Evolutionary conservation across 345 rosid genomes (phyloP).

Genomic region (Hirschfeldia incana): DNA sequence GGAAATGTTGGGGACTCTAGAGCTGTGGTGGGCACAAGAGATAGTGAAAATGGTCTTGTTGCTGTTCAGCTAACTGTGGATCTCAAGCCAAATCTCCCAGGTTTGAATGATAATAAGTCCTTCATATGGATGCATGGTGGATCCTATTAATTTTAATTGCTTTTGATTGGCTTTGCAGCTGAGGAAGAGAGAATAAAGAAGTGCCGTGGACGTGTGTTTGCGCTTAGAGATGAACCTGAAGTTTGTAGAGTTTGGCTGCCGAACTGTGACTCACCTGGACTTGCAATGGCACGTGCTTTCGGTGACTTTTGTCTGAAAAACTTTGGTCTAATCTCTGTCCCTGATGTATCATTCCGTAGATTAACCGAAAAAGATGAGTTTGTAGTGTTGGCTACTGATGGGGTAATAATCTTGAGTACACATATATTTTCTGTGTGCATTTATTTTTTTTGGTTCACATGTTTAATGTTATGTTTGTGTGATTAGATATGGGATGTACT

Average conservation of each 20-base stretch:
- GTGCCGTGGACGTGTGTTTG: slow-evolving; percentile 91
- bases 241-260: slow-evolving; percentile 98
- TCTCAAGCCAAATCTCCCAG: slow-evolving; percentile 98
- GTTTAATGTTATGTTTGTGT: background rate
- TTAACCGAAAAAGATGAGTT: slow-evolving; percentile 81
- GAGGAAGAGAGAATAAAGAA: slow-evolving; percentile 90
- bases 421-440: too few species aligned
- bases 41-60: slow-evolving; percentile 59
- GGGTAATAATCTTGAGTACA: slow-evolving; percentile 51
- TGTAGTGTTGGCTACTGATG: slow-evolving; percentile 93
- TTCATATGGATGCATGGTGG: background rate
- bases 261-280: slow-evolving; percentile 89
- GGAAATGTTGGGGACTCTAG: slow-evolving; percentile 97
- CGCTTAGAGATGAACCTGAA: slow-evolving; percentile 95
- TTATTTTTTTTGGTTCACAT: background rate
- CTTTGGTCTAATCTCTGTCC: slow-evolving; percentile 94
- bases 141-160: background rate
- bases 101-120: slow-evolving; percentile 27
- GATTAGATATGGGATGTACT: slow-evolving; percentile 95
- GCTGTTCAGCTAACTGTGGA: slow-evolving; percentile 96
- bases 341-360: slow-evolving; percentile 69
- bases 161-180: slow-evolving; percentile 44
- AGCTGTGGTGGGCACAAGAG: slow-evolving; percentile 83
- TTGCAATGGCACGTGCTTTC: slow-evolving; percentile 99
- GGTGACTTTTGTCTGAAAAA: slow-evolving; percentile 99